Base-by-base conservation (phyloP, 129 eudicot species). In the Saposhnikovia divaricata region DNA sequence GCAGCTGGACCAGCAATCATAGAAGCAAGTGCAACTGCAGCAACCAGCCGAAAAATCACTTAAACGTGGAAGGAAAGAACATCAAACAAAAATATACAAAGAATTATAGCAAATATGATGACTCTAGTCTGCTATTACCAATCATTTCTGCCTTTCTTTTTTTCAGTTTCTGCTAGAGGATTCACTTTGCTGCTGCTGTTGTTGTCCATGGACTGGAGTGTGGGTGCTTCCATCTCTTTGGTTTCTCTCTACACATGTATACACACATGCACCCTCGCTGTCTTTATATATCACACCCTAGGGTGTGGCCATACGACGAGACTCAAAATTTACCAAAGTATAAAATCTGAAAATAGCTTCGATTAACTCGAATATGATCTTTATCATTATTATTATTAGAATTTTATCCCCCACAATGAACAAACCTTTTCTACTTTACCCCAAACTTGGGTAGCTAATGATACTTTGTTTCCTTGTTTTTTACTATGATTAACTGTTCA, bases 1-100 rank as follows among this genome's bases (percentile, higher is more conserved):
- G 68, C 86, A 84, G 85, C 84, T 80, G 68, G 85, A 86, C 71
- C 79, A 75, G 83, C 97, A 92, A 23, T 89, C 97, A 72, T 88
- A 92, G 82, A 85, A 79, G 91, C 97, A 92, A 53, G 92, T 85
- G 76, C 92, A 92, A 82, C 97, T 92, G 92, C 80, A 85, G 6
- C 31, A 74, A 44, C 3, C 16, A 42, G 18, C 11, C 48, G 47
- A 80, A 38, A 46, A 59, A 82, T 63, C 70, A 57, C 19, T 65
- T 19, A 21, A 21, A 2, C 39, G 5, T 42, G 27, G 0, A 42
- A 10, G 8, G 12, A 21, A 42, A 42, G 25, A 23, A 42, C 31
- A 45, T 59, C 39, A 80, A 75, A 72, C 6, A 40, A 5, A 43
- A 10, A 44, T 74, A 39, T 8, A 74, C 18, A 34, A 71, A 5